Base-by-base conservation (phyloP, 129 eudicot genomes). In the Flaveria bidentis region DNA sequence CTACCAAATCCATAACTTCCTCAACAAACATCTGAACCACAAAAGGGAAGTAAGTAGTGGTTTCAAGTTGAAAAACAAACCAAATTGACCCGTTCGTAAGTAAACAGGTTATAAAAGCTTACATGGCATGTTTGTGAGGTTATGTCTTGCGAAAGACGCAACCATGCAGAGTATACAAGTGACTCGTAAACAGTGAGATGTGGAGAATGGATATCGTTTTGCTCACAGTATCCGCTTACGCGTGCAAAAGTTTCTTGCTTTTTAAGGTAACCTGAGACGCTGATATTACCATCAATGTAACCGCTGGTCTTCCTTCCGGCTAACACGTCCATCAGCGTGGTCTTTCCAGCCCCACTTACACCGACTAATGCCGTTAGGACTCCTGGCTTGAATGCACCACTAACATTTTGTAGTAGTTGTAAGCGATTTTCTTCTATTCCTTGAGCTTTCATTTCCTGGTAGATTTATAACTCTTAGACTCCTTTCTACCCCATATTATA, bases 271-370 rank as follows among this genome's bases (percentile, higher is more conserved):
- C 98, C 93, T 0, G 97, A 90, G 67, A 93, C 82, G 67, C 74
- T 86, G 20, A 88, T 85, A 62, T 56, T 66, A 20, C 98, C 98
- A 82, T 90, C 96, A 22, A 90, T 87, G 72, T 71, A 86, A 9
- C 98, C 97, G 0, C 87, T 86, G 0, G 96, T 88, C 49, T 90
- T 93, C 47, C 96, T 78, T 70, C 98, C 95, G 0, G 95, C 98
- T 74, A 93, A 79, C 6, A 90, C 98, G 67, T 90, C 98, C 95
- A 90, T 90, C 76, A 90, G 77, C 0, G 96, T 93, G 11, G 96
- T 93, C 85, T 93, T 93, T 63, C 98, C 96, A 7, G 97, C 92
- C 23, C 98, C 97, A 87, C 91, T 93, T 0, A 90, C 90, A 61
- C 94, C 96, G 11, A 90, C 94, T 52, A 92, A 80, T 18, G 94